Evolutionary conservation across 176 grass and related monocot species (phyloP).

Genomic region (Hordeum vulgare): DNA sequence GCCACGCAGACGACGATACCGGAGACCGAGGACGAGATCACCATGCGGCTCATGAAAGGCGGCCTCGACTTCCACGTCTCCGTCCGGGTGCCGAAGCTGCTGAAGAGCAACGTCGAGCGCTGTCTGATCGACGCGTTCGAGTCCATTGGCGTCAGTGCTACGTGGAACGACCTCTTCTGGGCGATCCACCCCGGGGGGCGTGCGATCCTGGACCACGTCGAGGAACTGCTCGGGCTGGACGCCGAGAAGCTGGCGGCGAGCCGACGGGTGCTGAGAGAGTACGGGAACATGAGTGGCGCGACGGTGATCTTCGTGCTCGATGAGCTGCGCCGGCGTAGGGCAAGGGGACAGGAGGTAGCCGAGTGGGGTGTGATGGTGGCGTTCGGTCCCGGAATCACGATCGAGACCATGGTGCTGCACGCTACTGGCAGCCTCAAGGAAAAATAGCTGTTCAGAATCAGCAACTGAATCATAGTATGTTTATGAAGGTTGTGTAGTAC

Average conservation of each 20-base stretch:
- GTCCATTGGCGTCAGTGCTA: neutral
- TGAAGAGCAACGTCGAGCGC: neutral
- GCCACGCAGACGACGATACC: neutral
- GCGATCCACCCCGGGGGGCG: neutral
- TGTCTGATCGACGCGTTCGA: neutral
- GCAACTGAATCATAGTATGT: too few species aligned
- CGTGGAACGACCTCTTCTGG: neutral
- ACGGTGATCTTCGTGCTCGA: constrained; percentile 4
- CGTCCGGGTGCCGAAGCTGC: neutral
- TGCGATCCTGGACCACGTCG: neutral
- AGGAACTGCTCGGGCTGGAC: neutral
- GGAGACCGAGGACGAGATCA: neutral
- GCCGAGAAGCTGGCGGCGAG: neutral
- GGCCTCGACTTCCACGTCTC: constrained; percentile 11
- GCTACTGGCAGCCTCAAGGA: neutral
- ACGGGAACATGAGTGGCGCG: neutral
- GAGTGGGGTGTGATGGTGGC: neutral
- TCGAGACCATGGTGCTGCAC: neutral
- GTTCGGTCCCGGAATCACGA: neutral
- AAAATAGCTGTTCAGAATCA: neutral
- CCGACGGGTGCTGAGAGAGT: neutral
- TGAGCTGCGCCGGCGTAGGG: neutral
- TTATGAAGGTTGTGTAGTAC: too few species aligned
- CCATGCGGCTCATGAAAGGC: neutral
- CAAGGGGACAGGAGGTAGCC: neutral